Conservation (phyloP, 2,329 filamentous ascomycete genomes). For the Pestalotiopsis sp. region DNA sequence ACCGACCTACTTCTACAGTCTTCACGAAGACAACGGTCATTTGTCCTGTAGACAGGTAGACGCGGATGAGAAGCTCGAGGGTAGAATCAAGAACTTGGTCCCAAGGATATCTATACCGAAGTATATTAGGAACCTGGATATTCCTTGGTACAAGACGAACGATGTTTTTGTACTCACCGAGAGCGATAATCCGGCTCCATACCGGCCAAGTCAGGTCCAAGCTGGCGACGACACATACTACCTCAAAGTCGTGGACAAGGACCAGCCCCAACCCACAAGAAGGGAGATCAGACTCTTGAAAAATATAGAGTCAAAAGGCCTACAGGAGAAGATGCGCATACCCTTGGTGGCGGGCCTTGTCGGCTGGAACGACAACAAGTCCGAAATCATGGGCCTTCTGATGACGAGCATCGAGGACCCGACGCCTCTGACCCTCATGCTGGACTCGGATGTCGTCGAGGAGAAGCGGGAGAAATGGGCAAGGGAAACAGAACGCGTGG, state of each 20-base stretch:
- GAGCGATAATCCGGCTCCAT: background rate
- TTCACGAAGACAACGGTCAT: background rate
- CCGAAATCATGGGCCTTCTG: slow-evolving; percentile 12
- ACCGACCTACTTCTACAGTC: background rate
- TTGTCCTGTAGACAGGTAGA: background rate
- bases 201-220: slow-evolving; percentile 4
- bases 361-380: slow-evolving; percentile 1
- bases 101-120: slow-evolving; percentile 11
- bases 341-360: slow-evolving; percentile 8
- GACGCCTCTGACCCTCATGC: slow-evolving; percentile 12
- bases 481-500: slow-evolving; percentile 7
- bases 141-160: slow-evolving; percentile 8
- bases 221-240: slow-evolving; percentile 7
- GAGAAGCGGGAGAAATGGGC: slow-evolving; percentile 14
- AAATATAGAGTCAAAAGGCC: slow-evolving; percentile 6
- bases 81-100: background rate
- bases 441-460: slow-evolving; percentile 12
- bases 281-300: slow-evolving; percentile 10
- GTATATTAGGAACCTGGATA: slow-evolving; percentile 7
- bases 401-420: slow-evolving; percentile 11
- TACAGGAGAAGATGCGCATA: slow-evolving; percentile 8
- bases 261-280: slow-evolving; percentile 11
- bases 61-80: background rate
- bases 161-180: slow-evolving; percentile 2
- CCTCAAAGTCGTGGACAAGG: slow-evolving; percentile 10